These are phyloP conservation scores for Suillus clintonianus DNA, from an alignment of 768 basidiomycete genomes.

Conservation along the genomic window DNA sequence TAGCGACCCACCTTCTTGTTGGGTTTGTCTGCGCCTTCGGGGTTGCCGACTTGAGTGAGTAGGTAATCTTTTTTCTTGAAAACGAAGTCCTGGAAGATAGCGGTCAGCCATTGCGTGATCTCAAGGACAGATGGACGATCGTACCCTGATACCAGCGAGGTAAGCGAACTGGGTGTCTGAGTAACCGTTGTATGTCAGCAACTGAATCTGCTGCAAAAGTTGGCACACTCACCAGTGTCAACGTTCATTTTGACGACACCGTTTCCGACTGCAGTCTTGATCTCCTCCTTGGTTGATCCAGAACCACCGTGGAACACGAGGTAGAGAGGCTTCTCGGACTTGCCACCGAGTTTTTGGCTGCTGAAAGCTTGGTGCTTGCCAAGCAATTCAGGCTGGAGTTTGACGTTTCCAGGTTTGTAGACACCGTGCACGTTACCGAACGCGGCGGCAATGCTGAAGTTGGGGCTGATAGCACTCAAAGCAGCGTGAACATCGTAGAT, in stretches of 20 bases:
- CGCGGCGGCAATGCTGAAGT: conserved; percentile 97
- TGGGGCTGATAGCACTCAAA: conserved; percentile 81
- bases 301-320: conserved; percentile 99
- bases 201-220: not conserved
- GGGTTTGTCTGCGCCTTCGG: conserved; percentile 94
- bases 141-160: conserved; percentile 77
- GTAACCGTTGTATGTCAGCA: conserved; percentile 7
- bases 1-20: conserved; percentile 85
- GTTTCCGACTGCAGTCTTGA: conserved; percentile 83
- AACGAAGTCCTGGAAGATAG: conserved; percentile 71
- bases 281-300: conserved; percentile 95
- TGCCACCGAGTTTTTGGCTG: conserved; percentile 63
- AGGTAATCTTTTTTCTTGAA: conserved; percentile 86
- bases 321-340: conserved; percentile 83
- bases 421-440: conserved; percentile 99
- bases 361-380: conserved; percentile 86
- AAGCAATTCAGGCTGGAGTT: conserved; percentile 87
- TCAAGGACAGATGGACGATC: conserved; percentile 13
- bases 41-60: conserved; percentile 91
- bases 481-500: conserved; percentile 89
- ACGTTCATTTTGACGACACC: conserved; percentile 99
- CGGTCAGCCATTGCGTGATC: not conserved
- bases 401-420: conserved; percentile 98
- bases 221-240: conserved; percentile 63
- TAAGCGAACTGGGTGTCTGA: conserved; percentile 92